Evolutionary conservation across 148 eudicot species (phyloP), one percentile per base, ranked within the genome.

Genomic region (Chenopodium formosanum): DNA sequence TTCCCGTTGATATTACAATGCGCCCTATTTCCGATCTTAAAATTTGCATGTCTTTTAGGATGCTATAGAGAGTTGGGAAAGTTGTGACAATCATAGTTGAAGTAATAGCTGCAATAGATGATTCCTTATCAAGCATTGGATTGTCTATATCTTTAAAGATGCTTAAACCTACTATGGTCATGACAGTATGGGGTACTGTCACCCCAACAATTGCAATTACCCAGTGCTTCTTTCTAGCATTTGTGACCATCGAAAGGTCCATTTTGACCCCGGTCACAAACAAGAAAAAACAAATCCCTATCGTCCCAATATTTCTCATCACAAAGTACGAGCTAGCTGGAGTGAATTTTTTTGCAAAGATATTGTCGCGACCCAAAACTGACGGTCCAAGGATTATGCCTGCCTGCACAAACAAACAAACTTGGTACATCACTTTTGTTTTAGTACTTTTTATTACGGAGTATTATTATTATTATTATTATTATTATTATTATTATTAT

Each of bases 331-430:
- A 69, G 64, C 85, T 86, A 1, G 78, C 83, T 0, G 98, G 93
- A 80, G 88, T 87, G 16, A 93, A 68, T 17, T 58, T 60, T 2
- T 67, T 13, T 0, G 84, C 73, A 23, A 90, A 90, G 4, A 9
- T 80, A 76, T 81, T 71, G 86, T 50, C 83, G 9, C 83, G 89
- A 17, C 95, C 86, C 74, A 94, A 75, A 13, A 86, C 82, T 1
- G 98, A 93, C n/a, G 97, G 98, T 22, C 98, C 98, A 0, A 94
- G 77, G 44, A 93, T 78, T 58, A 94, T 86, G 5, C 98, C 98
- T 3, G 95, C 98, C 98, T 94, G 4, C 37, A 74, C 25, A 25
- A 25, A 25, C 25, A 25, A 25, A 25, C 25, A 25, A 25, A 25
- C 25, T 25, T 25, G 25, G 25, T 25, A 25, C 25, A 25, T 25